Evolutionary conservation across 2,329 filamentous ascomycete species (phyloP).

Genomic region (Aspergillus sp.): DNA sequence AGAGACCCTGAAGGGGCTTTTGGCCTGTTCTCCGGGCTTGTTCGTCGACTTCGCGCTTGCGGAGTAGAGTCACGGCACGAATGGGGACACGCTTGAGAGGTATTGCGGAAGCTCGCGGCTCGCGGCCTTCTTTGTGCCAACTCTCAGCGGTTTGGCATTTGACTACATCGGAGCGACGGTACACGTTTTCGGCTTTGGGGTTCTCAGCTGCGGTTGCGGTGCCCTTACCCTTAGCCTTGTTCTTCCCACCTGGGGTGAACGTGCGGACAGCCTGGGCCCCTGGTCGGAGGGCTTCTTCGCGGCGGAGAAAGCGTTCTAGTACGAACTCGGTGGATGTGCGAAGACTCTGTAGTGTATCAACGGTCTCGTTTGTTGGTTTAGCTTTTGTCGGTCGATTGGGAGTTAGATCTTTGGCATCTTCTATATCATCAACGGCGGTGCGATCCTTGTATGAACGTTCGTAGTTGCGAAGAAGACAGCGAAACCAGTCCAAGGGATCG

Average conservation of each 20-base stretch:
- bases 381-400: slow-evolving; percentile 67
- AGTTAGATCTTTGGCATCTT: slow-evolving; percentile 75
- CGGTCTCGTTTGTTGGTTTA: slow-evolving; percentile 65
- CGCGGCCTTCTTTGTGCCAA: slow-evolving; percentile 95
- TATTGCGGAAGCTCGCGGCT: slow-evolving; percentile 66
- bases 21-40: slow-evolving; percentile 74
- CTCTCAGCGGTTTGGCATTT: slow-evolving; percentile 88
- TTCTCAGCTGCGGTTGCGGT: slow-evolving; percentile 22
- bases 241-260: slow-evolving; percentile 65
- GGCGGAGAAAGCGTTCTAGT: slow-evolving; percentile 79
- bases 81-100: slow-evolving; percentile 87
- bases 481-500: slow-evolving; percentile 76
- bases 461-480: slow-evolving; percentile 74
- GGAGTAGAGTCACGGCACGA: slow-evolving; percentile 82
- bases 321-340: slow-evolving; percentile 84
- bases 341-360: slow-evolving; percentile 83
- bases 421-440: slow-evolving; percentile 73
- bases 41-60: slow-evolving; percentile 86
- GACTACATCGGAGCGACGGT: slow-evolving; percentile 73
- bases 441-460: slow-evolving; percentile 51
- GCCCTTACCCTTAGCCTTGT: slow-evolving; percentile 57
- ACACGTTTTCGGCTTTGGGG: slow-evolving; percentile 69
- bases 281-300: slow-evolving; percentile 82
- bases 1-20: slow-evolving; percentile 84
- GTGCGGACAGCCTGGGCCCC: slow-evolving; percentile 68